Conservation (phyloP, 2,329 filamentous ascomycete species). For the Fonsecaea monophora region DNA sequence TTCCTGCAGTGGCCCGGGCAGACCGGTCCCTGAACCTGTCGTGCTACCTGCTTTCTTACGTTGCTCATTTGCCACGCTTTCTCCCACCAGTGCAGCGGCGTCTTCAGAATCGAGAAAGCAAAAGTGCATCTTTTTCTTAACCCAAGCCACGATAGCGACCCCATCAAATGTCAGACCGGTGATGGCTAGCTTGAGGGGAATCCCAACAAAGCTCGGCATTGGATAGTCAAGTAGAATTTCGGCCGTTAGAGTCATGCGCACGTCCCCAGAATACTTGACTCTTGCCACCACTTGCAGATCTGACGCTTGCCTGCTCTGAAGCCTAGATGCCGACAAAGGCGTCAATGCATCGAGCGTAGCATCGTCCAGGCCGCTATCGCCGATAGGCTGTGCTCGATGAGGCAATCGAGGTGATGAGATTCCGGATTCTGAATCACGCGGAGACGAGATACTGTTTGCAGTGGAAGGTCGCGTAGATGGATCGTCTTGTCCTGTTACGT, state of each 20-base stretch:
- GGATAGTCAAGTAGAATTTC: constrained; percentile 97
- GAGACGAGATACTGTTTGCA: constrained; percentile 42
- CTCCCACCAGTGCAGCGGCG: constrained; percentile 74
- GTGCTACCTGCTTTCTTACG: constrained; percentile 32
- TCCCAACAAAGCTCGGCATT: constrained; percentile 96
- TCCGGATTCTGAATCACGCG: constrained; percentile 34
- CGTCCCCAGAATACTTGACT: constrained; percentile 85
- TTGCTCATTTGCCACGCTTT: constrained; percentile 44
- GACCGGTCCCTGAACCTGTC: constrained; percentile 46
- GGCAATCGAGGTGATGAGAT: constrained; percentile 32
- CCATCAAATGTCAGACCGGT: constrained; percentile 95
- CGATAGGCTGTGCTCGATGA: constrained; percentile 17
- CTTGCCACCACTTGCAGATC: constrained; percentile 93
- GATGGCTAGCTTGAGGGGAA: constrained; percentile 92
- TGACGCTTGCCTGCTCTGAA: constrained; percentile 77
- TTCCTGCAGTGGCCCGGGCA: constrained; percentile 81
- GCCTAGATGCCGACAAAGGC: constrained; percentile 56
- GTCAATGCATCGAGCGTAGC: constrained; percentile 31
- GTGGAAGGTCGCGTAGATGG: constrained; percentile 54
- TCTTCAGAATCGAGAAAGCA: constrained; percentile 95
- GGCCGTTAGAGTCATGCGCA: constrained; percentile 86
- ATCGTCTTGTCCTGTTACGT: constrained; percentile 46
- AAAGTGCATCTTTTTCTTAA: constrained; percentile 86
- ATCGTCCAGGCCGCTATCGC: constrained; percentile 26
- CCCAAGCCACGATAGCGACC: constrained; percentile 88